phyloP scores from a whole-genome alignment of 106 monocot species.

The Chionographis japonica region DNA sequence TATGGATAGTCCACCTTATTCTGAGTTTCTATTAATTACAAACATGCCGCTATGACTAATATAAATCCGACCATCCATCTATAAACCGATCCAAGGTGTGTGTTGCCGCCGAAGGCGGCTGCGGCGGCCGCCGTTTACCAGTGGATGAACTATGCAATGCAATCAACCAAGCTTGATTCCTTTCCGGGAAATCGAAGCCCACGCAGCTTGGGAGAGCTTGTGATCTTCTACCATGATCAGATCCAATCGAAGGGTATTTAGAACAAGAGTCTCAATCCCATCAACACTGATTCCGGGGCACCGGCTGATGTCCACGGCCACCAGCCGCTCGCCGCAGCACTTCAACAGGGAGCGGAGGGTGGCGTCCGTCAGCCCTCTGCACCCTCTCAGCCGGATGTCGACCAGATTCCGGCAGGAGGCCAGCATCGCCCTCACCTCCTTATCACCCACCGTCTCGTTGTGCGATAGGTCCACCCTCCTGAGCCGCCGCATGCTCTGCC shows the following conservation, averaged over 20 bases:
- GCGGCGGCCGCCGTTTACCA: too few relatives aligned
- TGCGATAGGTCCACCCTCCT: slow-evolving; percentile 47
- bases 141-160: too few relatives aligned
- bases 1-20: too few relatives aligned
- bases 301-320: slow-evolving; percentile 37
- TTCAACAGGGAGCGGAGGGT: slow-evolving; percentile 26
- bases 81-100: too few relatives aligned
- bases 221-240: slow-evolving; percentile 39
- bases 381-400: slow-evolving; percentile 57
- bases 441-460: slow-evolving; percentile 55
- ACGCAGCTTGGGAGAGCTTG: slow-evolving; percentile 31
- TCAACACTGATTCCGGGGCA: slow-evolving; percentile 30
- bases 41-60: too few relatives aligned
- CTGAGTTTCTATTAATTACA: too few relatives aligned
- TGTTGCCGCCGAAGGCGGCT: too few relatives aligned
- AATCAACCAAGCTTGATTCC: slow-evolving; percentile 31
- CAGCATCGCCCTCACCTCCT: slow-evolving; percentile 58
- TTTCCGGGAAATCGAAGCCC: slow-evolving; percentile 21
- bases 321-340: slow-evolving; percentile 22
- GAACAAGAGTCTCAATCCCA: slow-evolving; percentile 33
- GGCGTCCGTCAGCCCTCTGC: slow-evolving; percentile 44
- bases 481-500: slow-evolving; percentile 44
- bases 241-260: slow-evolving; percentile 12
- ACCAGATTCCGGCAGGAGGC: slow-evolving; percentile 43
- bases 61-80: too few relatives aligned